A percentile compares a stretch with the other conserved stretches of the same genome.
Conservation (phyloP, 2,329 filamentous ascomycete species). For the Trichoderma sp. region DNA sequence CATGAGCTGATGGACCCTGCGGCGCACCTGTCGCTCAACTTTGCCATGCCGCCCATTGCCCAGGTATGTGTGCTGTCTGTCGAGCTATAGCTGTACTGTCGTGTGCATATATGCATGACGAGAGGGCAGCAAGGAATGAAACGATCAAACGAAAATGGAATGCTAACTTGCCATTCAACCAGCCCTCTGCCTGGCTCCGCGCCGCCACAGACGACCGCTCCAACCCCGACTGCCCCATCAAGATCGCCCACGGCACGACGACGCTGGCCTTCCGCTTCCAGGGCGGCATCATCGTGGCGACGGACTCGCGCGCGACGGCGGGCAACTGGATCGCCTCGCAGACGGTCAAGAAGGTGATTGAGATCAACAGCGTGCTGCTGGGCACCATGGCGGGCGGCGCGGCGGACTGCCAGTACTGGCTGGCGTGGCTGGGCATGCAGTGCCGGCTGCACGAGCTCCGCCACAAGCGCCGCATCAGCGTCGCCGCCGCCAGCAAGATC, state of each 20-base stretch:
- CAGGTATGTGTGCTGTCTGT: slow-evolving; percentile 62
- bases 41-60: slow-evolving; percentile 89
- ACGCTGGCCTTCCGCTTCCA: slow-evolving; percentile 98
- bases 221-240: slow-evolving; percentile 97
- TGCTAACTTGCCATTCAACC: slow-evolving; percentile 24
- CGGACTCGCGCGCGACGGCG: slow-evolving; percentile 93
- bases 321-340: slow-evolving; percentile 99
- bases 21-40: slow-evolving; percentile 84
- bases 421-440: slow-evolving; percentile 98
- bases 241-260: slow-evolving; percentile 98
- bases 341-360: slow-evolving; percentile 99
- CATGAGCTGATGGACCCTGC: slow-evolving; percentile 72
- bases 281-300: slow-evolving; percentile 97
- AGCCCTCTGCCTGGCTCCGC: slow-evolving; percentile 93
- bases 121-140: not conserved
- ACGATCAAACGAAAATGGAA: not conserved
- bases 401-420: slow-evolving; percentile 99
- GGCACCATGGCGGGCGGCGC: slow-evolving; percentile 99
- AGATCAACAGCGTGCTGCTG: slow-evolving; percentile 91
- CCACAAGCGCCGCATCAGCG: slow-evolving; percentile 97
- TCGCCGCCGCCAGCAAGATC: slow-evolving; percentile 96
- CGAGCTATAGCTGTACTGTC: not conserved
- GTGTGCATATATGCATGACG: too few relatives aligned
- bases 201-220: slow-evolving; percentile 96
- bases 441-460: slow-evolving; percentile 98